phyloP scores from a whole-genome alignment of 768 basidiomycete species.

The Phylloporus rhodoxanthus region DNA sequence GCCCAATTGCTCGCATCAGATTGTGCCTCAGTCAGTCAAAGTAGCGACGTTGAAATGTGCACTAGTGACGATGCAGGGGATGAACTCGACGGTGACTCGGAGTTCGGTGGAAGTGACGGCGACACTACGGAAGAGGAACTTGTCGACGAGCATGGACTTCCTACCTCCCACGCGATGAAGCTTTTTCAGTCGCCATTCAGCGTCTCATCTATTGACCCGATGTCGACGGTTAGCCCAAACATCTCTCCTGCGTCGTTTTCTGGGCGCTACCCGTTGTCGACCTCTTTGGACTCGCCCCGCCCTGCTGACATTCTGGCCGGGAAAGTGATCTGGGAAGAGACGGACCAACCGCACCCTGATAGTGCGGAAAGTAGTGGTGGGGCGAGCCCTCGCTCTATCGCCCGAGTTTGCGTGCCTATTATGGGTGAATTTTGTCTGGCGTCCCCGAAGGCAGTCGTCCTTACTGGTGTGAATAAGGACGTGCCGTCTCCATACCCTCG shows the following conservation, averaged over 20 bases:
- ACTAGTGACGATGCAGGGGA: conserved; percentile 31
- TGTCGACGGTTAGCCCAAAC: conserved; percentile 64
- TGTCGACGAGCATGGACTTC: conserved; percentile 66
- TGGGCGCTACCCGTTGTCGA: conserved; percentile 27
- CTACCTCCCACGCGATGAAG: conserved; percentile 70
- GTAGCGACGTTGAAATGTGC: conserved; percentile 47
- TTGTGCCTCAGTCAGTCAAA: conserved; percentile 43
- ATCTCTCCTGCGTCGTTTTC: conserved; percentile 39
- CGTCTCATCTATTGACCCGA: conserved; percentile 63
- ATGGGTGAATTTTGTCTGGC: conserved; percentile 36
- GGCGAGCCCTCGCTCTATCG: conserved; percentile 14
- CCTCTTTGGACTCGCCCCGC: conserved; percentile 40
- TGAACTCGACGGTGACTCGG: conserved; percentile 39
- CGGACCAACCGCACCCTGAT: conserved; percentile 36
- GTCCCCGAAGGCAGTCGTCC: conserved; percentile 18
- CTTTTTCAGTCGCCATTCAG: conserved; percentile 61
- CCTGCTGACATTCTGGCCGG: conserved; percentile 68
- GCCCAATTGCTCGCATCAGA: conserved; percentile 47
- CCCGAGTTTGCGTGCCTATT: conserved; percentile 22
- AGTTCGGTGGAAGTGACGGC: conserved; percentile 53
- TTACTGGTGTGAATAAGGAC: conserved; percentile 28
- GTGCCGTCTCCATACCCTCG: conserved; percentile 32
- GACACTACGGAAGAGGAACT: conserved; percentile 84
- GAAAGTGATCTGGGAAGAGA: conserved; percentile 47
- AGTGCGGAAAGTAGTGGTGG: conserved; percentile 31